A percentile compares a stretch with the other conserved stretches of the same genome.
Conservation (phyloP, 495 filamentous ascomycete species). For the Talaromyces borbonicus region DNA sequence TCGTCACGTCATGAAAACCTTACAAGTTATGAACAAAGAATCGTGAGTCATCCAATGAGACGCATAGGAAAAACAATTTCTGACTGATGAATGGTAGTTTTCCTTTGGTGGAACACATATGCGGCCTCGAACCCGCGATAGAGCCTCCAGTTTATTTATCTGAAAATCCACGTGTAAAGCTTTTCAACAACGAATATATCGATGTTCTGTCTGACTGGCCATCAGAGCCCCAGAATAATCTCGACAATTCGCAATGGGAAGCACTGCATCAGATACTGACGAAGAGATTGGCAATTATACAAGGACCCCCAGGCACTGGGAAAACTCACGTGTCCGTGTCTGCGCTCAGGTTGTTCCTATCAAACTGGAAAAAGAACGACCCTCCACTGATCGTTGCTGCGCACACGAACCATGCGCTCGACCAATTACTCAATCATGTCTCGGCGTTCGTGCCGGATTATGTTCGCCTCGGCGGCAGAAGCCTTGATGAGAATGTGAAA, state of each 20-base stretch:
- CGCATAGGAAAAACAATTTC: conserved; percentile 29
- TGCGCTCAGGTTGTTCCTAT: conserved; percentile 58
- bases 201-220: conserved; percentile 46
- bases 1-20: conserved; percentile 58
- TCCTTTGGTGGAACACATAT: conserved; percentile 52
- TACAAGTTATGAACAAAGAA: conserved; percentile 60
- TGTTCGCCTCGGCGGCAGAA: conserved; percentile 70
- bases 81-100: conserved; percentile 36
- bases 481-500: conserved; percentile 54
- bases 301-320: conserved; percentile 88
- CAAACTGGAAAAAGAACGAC: conserved; percentile 47
- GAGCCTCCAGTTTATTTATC: conserved; percentile 39
- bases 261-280: conserved; percentile 64
- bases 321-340: conserved; percentile 72
- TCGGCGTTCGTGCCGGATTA: conserved; percentile 54
- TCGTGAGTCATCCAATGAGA: conserved; percentile 38
- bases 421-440: conserved; percentile 68
- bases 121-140: conserved; percentile 37
- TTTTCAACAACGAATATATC: conserved; percentile 31
- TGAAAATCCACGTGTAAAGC: conserved; percentile 34
- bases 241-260: conserved; percentile 61
- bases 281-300: conserved; percentile 65
- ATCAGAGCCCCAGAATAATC: conserved; percentile 27
- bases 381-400: conserved; percentile 71
- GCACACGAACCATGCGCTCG: conserved; percentile 90